Evolutionary conservation across 2,329 filamentous ascomycete species (phyloP).

Genomic region (Dothidotthia symphoricarpi): DNA sequence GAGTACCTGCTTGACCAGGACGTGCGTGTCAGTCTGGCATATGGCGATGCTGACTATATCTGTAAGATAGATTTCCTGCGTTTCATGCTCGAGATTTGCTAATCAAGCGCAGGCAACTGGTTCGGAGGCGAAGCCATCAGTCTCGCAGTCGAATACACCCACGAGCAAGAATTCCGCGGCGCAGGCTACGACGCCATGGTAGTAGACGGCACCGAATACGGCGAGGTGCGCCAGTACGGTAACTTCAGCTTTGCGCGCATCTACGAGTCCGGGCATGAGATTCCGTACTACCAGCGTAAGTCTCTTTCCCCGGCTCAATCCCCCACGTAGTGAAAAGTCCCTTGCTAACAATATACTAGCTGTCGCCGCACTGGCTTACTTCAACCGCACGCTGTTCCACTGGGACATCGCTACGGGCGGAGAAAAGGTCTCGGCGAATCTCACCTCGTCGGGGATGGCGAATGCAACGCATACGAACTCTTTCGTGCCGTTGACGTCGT

Average conservation of each 20-base stretch:
- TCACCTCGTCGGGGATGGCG: slow-evolving; percentile 32
- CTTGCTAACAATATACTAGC: slow-evolving; percentile 7
- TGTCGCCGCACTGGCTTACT: slow-evolving; percentile 37
- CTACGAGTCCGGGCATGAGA: slow-evolving; percentile 54
- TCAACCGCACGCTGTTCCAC: slow-evolving; percentile 40
- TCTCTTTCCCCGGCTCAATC: not conserved
- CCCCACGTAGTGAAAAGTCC: not conserved
- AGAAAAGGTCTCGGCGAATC: slow-evolving; percentile 34
- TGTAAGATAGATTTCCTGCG: slow-evolving; percentile 29
- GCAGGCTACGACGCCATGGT: slow-evolving; percentile 71
- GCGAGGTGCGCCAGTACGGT: slow-evolving; percentile 71
- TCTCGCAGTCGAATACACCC: slow-evolving; percentile 53
- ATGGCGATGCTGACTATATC: slow-evolving; percentile 41
- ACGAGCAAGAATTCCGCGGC: slow-evolving; percentile 53
- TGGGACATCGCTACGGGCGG: slow-evolving; percentile 40
- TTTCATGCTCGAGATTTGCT: not conserved
- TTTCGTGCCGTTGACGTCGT: slow-evolving; percentile 35
- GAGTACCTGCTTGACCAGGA: slow-evolving; percentile 44
- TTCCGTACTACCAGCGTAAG: slow-evolving; percentile 47
- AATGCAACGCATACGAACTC: slow-evolving; percentile 44
- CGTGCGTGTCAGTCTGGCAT: slow-evolving; percentile 39
- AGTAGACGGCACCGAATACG: slow-evolving; percentile 60
- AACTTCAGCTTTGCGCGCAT: slow-evolving; percentile 58
- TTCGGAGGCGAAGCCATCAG: slow-evolving; percentile 70
- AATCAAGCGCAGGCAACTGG: slow-evolving; percentile 35